These are phyloP conservation scores for Penicillium sp. DNA, from an alignment of 2,329 filamentous ascomycete species.

Conservation along the genomic window DNA sequence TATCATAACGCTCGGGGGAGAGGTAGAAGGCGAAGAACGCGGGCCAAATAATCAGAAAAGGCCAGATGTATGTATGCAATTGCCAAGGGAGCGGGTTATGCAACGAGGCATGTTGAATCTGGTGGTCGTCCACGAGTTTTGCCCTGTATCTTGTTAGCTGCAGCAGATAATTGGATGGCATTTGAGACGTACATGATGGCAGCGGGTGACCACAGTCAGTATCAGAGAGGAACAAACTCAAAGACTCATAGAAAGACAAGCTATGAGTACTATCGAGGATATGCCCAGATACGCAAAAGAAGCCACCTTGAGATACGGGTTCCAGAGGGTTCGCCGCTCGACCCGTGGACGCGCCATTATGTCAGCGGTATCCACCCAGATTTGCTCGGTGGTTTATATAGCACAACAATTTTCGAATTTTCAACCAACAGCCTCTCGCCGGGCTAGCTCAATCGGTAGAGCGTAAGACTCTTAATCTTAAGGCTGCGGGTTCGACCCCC, in stretches of 20 bases:
- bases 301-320: constrained; percentile 26
- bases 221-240: constrained; percentile 26
- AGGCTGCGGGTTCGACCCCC: constrained; percentile 48
- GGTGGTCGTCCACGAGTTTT: constrained; percentile 84
- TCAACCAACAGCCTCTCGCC: constrained; percentile 24
- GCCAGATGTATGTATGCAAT: constrained; percentile 89
- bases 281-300: constrained; percentile 18
- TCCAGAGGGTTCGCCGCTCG: constrained; percentile 26
- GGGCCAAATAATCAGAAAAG: constrained; percentile 89
- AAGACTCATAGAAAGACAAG: constrained; percentile 24
- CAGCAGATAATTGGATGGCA: constrained; percentile 1
- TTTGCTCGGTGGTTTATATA: background rate
- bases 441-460: constrained; percentile 54
- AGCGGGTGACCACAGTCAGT: constrained; percentile 33
- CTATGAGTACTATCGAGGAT: constrained; percentile 10
- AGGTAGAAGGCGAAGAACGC: constrained; percentile 87
- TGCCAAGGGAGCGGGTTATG: constrained; percentile 81
- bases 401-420: background rate
- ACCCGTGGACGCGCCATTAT: constrained; percentile 23
- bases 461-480: constrained; percentile 53
- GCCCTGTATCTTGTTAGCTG: constrained; percentile 53
- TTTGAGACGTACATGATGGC: constrained; percentile 33
- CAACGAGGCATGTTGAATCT: constrained; percentile 85
- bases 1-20: constrained; percentile 78
- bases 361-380: constrained; percentile 7